phyloP scores from a whole-genome alignment of 192 early-diverging fungal species.

The Backusella morwellensis region DNA sequence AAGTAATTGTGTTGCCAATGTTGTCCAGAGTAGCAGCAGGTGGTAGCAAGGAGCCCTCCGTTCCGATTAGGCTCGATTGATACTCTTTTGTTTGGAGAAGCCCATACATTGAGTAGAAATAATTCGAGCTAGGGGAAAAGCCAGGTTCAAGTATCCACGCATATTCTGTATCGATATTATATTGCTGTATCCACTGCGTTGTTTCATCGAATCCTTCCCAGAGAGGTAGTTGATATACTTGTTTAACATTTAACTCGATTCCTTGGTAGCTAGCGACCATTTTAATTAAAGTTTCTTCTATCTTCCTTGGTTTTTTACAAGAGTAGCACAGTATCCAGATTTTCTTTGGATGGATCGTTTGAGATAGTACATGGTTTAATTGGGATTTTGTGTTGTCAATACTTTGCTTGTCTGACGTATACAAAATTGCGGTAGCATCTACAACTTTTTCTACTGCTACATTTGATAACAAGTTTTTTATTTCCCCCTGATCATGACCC shows the following conservation, averaged over 20 bases:
- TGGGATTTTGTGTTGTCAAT: neutral
- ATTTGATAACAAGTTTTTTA: neutral
- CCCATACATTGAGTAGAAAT: neutral
- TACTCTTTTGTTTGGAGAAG: slow-evolving; percentile 42
- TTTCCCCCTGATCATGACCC: too few relatives aligned
- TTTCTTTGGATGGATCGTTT: neutral
- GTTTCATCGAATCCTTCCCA: neutral
- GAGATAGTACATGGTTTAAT: neutral
- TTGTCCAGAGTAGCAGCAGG: neutral
- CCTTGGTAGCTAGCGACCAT: neutral
- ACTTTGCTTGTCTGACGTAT: neutral
- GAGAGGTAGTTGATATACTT: neutral
- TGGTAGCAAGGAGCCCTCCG: slow-evolving; percentile 31
- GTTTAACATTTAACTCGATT: neutral
- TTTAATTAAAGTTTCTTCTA: neutral
- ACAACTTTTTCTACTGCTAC: neutral
- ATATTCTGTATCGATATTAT: neutral
- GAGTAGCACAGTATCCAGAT: neutral
- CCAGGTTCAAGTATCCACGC: neutral
- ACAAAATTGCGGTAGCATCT: neutral
- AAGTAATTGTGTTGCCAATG: neutral
- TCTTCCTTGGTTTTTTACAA: neutral
- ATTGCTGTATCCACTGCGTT: neutral
- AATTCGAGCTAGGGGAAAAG: neutral
- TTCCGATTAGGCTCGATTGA: slow-evolving; percentile 37